Evolutionary conservation across 225 moss, liverwort and hornwort species (phyloP), one percentile per base, ranked within the genome.

Genomic region (Takakia lepidozioides): DNA sequence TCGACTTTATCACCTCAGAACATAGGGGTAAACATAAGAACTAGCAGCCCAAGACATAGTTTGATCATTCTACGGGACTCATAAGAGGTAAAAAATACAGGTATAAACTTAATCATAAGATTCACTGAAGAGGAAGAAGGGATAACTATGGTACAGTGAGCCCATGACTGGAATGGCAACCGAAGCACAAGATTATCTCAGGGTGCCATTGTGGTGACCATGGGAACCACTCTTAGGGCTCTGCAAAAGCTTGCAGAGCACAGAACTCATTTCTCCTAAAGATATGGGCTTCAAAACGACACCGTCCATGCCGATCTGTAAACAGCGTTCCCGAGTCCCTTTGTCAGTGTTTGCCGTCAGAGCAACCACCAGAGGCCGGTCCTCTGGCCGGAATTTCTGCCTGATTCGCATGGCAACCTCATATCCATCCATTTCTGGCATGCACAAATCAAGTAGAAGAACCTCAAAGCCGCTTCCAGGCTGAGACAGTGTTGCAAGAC

Each of bases 401-500:
- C 71, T 71, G 63, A 84, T 72, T 46, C 71, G 68, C 18, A 49
- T 75, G 25, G 83, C 79, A 44, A 79, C 83, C 1, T 75, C 79
- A 58, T 72, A 84, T 22, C 83, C 83, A 55, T 84, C 83, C 83
- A 84, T 84, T 63, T 80, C 83, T 26, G 83, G 83, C 83, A 84
- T 84, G 61, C 82, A 83, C 60, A 78, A 59, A 69, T 82, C 77
- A 29, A 82, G 78, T 43, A 82, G 16, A 0, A 82, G 73, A 29
- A 76, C 78, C 27, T 61, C 29, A 41, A 65, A 81, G 25, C 56
- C 61, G 13, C 61, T 78, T 28, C 72, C 77, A 1, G 78, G 62
- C 51, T 79, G 75, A 21, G 79, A 68, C 0, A 79, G 58, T 2
- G 72, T 47, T 3, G 37, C 2, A 56, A 74, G 60, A 17, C 83